These are phyloP conservation scores for Aspergillaceae sp. DNA, from an alignment of 2,329 filamentous ascomycete species.

Conservation along the genomic window DNA sequence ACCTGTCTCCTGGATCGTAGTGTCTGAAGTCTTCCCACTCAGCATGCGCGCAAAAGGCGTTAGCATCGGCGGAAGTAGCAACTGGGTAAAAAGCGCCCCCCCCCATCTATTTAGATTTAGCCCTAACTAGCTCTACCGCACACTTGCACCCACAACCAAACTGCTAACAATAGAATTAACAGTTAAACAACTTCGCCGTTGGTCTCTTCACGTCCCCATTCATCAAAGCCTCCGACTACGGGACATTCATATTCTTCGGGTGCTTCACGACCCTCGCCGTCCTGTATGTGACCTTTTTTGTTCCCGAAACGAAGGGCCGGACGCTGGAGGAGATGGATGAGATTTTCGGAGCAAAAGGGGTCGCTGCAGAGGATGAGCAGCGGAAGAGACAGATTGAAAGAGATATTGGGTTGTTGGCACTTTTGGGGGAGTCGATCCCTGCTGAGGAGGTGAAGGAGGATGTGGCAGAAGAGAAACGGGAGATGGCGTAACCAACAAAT, in stretches of 20 bases:
- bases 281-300: conserved; percentile 20
- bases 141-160: no score
- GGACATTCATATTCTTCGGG: conserved; percentile 67
- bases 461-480: background rate
- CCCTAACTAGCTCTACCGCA: no score
- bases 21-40: conserved; percentile 65
- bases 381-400: conserved; percentile 21
- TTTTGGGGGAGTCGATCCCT: conserved; percentile 9
- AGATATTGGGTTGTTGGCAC: conserved; percentile 21
- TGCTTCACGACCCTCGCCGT: conserved; percentile 19
- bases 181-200: conserved; percentile 54
- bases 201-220: conserved; percentile 63
- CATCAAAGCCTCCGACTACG: conserved; percentile 55
- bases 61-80: conserved; percentile 23
- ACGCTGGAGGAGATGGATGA: conserved; percentile 34
- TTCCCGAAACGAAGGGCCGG: conserved; percentile 31
- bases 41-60: conserved; percentile 55
- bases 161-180: background rate
- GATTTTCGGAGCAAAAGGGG: conserved; percentile 26
- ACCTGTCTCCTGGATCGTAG: conserved; percentile 64
- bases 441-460: conserved; percentile 9
- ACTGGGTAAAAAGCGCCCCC: conserved; percentile 20
- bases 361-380: conserved; percentile 19
- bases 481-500: background rate
- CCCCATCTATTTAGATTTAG: no score